A percentile compares a stretch with the other conserved stretches of the same genome.
Conservation (phyloP, 805 yeast species). For the Ogataea wickerhamii region DNA sequence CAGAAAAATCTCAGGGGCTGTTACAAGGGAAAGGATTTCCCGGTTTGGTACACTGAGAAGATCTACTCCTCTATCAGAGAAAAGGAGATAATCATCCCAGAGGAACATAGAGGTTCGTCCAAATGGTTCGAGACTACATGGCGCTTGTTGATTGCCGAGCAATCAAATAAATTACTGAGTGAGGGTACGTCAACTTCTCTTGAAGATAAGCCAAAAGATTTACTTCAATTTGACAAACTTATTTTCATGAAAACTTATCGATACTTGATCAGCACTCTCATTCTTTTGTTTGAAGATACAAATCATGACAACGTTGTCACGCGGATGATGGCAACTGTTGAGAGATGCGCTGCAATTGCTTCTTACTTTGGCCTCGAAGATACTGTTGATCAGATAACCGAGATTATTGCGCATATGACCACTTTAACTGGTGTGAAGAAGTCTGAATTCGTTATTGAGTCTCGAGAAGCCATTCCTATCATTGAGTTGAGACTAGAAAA, state of each 20-base stretch:
- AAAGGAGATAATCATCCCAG: slow-evolving; percentile 94
- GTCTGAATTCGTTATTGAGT: slow-evolving; percentile 26
- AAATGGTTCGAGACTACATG: slow-evolving; percentile 88
- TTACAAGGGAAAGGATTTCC: slow-evolving; percentile 71
- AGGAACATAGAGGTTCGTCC: slow-evolving; percentile 90
- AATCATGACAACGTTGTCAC: slow-evolving; percentile 86
- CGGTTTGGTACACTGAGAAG: slow-evolving; percentile 76
- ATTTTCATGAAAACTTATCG: slow-evolving; percentile 64
- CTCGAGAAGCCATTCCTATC: slow-evolving; percentile 40
- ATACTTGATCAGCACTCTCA: slow-evolving; percentile 65
- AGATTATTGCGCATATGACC: slow-evolving; percentile 63
- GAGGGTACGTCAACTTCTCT: slow-evolving; percentile 7
- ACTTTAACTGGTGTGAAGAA: slow-evolving; percentile 48
- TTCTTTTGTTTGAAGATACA: slow-evolving; percentile 81
- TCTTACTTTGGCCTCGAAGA: slow-evolving; percentile 53
- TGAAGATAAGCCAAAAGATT: slow-evolving; percentile 16
- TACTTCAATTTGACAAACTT: slow-evolving; percentile 62
- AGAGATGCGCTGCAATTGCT: slow-evolving; percentile 78
- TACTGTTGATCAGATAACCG: slow-evolving; percentile 64
- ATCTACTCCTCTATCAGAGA: slow-evolving; percentile 78
- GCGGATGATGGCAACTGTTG: slow-evolving; percentile 82
- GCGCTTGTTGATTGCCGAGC: slow-evolving; percentile 63
- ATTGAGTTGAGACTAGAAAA: slow-evolving; percentile 49
- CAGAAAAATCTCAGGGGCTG: slow-evolving; percentile 77
- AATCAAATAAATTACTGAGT: slow-evolving; percentile 28